Evolutionary conservation across 306 rosid species (phyloP).

Genomic region (Cotoneaster glaucophyllus): DNA sequence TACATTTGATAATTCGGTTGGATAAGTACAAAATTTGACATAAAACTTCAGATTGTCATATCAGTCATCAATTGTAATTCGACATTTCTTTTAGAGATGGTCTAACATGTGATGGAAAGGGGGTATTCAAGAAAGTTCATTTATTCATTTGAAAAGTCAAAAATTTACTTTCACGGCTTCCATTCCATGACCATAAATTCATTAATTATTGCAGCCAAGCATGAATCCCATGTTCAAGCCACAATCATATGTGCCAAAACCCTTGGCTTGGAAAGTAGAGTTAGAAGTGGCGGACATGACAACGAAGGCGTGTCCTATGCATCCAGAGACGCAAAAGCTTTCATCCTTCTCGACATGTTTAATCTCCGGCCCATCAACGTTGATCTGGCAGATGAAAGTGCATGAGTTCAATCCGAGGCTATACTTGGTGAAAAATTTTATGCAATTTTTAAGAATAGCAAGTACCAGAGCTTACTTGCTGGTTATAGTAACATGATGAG

Average conservation of each 20-base stretch:
- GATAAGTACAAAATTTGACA: no score
- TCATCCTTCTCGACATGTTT: conserved; percentile 51
- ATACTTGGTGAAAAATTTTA: conserved; percentile 54
- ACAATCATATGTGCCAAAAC: conserved; percentile 33
- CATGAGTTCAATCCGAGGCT: conserved; percentile 44
- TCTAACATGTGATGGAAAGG: no score
- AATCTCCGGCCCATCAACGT: conserved; percentile 28
- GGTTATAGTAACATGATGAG: conserved; percentile 33
- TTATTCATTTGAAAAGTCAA: no score
- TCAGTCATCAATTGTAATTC: no score
- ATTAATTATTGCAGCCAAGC: conserved; percentile 37
- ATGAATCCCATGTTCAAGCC: conserved; percentile 37
- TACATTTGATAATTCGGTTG: no score
- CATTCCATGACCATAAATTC: no score
- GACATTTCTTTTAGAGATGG: no score
- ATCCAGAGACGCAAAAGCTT: conserved; percentile 15
- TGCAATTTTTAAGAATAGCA: conserved; percentile 20
- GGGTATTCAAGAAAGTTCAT: no score
- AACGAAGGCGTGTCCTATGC: conserved; percentile 26
- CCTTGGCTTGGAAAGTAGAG: conserved; percentile 33
- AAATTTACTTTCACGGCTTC: no score
- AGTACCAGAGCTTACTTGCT: conserved; percentile 15
- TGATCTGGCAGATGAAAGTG: conserved; percentile 33
- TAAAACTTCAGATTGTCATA: no score
- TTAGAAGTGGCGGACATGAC: conserved; percentile 32